Conservation (phyloP, 352 stramenopile species). For the Phytophthora agathidicida region DNA sequence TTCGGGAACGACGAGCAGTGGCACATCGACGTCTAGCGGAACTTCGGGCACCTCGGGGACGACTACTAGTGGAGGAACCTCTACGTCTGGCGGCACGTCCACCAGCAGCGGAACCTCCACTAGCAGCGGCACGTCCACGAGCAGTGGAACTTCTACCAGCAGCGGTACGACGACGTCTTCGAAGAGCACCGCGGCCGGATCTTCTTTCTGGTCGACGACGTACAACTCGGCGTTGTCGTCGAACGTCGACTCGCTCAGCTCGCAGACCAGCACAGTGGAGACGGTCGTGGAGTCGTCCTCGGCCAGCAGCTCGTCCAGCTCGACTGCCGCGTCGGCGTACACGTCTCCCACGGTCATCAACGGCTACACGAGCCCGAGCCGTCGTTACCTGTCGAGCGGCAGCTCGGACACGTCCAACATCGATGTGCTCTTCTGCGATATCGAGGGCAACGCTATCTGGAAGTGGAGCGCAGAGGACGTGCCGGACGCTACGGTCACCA, state of each 20-base stretch:
- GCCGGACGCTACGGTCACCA: constrained; percentile 38
- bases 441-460: constrained; percentile 77
- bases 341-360: constrained; percentile 57
- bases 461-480: constrained; percentile 63
- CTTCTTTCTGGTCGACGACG: constrained; percentile 48
- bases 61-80: neutral
- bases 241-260: constrained; percentile 52
- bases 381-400: constrained; percentile 43
- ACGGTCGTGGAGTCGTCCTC: constrained; percentile 67
- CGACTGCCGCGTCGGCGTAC: constrained; percentile 34
- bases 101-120: constrained; percentile 6
- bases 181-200: constrained; percentile 42
- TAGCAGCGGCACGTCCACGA: constrained; percentile 2
- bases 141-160: constrained; percentile 5
- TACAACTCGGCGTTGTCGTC: constrained; percentile 57
- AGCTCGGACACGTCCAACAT: constrained; percentile 40
- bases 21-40: constrained; percentile 2
- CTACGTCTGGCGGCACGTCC: constrained; percentile 2
- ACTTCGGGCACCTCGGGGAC: too few species aligned
- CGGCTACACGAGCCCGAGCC: constrained; percentile 39
- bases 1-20: constrained; percentile 15
- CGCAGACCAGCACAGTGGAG: constrained; percentile 58
- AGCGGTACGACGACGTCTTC: constrained; percentile 22
- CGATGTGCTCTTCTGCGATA: constrained; percentile 76
- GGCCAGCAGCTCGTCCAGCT: constrained; percentile 23